Percentiles rank a stretch among this genome's conserved stretches.
These are phyloP conservation scores for Coleophoma eucalyptorum DNA, from an alignment of 2,329 filamentous ascomycete species.

Conservation along the genomic window DNA sequence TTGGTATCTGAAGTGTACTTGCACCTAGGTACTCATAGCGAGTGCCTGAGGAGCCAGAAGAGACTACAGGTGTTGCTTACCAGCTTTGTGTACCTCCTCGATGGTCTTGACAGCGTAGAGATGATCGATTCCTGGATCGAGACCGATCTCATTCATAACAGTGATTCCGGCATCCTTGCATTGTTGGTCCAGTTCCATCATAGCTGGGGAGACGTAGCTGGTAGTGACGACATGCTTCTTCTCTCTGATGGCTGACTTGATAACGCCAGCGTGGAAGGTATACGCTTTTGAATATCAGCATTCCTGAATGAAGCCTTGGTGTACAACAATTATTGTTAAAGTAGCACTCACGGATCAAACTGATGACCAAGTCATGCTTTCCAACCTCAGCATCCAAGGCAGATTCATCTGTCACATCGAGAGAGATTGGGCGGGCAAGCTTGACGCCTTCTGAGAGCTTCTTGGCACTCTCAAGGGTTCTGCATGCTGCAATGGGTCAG, in stretches of 20 bases:
- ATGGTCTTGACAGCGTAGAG: conserved; percentile 81
- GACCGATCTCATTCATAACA: conserved; percentile 91
- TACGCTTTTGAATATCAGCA: conserved; percentile 45
- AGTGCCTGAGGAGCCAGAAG: neutral
- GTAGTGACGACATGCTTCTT: conserved; percentile 96
- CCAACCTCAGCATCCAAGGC: conserved; percentile 75
- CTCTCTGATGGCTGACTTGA: conserved; percentile 83
- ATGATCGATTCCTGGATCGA: conserved; percentile 66
- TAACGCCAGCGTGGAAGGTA: conserved; percentile 78
- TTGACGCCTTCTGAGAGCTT: conserved; percentile 66
- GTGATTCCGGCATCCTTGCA: conserved; percentile 84
- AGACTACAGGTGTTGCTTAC: conserved; percentile 22
- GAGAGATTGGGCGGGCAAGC: conserved; percentile 69
- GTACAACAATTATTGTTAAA: too few species aligned
- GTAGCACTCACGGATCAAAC: conserved; percentile 55
- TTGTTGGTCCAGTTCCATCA: conserved; percentile 78
- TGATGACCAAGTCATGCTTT: conserved; percentile 73
- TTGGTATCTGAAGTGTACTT: too few species aligned
- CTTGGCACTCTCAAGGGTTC: conserved; percentile 72
- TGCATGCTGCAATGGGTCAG: conserved; percentile 55
- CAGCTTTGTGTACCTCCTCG: conserved; percentile 66
- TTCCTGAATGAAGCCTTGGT: too few species aligned
- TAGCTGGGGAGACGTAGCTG: conserved; percentile 83
- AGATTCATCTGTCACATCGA: conserved; percentile 71
- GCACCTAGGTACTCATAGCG: too few species aligned